Conservation (phyloP, 257 asterid species). For the Echites panduratus region DNA sequence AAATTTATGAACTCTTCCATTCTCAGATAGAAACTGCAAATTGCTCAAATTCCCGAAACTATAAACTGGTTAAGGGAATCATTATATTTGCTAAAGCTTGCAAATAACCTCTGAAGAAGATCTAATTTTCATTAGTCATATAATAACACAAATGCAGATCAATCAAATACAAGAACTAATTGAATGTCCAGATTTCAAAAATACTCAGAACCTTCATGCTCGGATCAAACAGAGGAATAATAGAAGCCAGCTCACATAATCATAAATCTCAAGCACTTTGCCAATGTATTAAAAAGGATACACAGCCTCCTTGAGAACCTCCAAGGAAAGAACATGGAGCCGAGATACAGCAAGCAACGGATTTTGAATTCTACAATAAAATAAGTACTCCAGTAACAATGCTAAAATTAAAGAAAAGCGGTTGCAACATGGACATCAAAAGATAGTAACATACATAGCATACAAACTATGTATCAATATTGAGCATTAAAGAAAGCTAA, state of each 20-base stretch:
- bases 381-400: slow-evolving; percentile 14
- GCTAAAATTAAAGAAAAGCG: neutral
- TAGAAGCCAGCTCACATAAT: neutral
- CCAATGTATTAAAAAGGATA: slow-evolving; percentile 58
- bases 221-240: neutral
- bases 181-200: neutral
- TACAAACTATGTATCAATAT: neutral
- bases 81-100: slow-evolving; percentile 13
- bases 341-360: slow-evolving; percentile 48
- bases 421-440: neutral
- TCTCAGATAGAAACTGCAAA: slow-evolving; percentile 93
- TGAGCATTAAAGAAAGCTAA: neutral
- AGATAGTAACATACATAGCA: neutral
- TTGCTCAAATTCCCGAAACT: slow-evolving; percentile 94
- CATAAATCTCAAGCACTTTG: neutral
- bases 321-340: slow-evolving; percentile 88
- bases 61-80: slow-evolving; percentile 52
- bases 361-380: slow-evolving; percentile 51
- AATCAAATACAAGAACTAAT: slow-evolving; percentile 11
- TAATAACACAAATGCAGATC: neutral
- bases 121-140: neutral
- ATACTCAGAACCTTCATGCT: neutral
- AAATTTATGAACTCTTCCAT: slow-evolving; percentile 92
- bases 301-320: slow-evolving; percentile 94
- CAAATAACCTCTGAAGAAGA: slow-evolving; percentile 9